Conservation (phyloP, 768 basidiomycete species). For the Lactarius hengduanensis region DNA sequence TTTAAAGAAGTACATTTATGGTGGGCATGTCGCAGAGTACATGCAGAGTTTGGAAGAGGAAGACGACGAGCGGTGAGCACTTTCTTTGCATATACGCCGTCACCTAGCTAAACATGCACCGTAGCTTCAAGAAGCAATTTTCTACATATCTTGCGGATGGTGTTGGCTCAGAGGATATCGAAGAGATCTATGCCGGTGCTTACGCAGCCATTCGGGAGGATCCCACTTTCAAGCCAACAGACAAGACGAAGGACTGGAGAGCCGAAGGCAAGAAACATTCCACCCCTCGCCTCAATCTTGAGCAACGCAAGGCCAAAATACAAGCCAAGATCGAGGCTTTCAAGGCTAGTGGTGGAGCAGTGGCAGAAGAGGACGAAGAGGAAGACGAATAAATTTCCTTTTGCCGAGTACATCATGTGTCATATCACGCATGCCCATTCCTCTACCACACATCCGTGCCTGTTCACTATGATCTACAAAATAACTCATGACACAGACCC, state of each 20-base stretch:
- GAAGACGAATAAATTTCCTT: constrained; percentile 38
- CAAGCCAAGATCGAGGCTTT: constrained; percentile 88
- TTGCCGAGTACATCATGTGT: constrained; percentile 5
- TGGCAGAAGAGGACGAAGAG: constrained; percentile 50
- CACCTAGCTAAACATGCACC: constrained; percentile 19
- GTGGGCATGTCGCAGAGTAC: constrained; percentile 98
- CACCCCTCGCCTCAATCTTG: constrained; percentile 64
- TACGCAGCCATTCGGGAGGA: constrained; percentile 96
- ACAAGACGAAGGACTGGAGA: constrained; percentile 92
- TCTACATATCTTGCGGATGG: constrained; percentile 93
- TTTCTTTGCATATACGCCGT: background rate
- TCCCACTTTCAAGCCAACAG: constrained; percentile 84
- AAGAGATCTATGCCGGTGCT: constrained; percentile 91
- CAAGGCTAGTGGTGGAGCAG: constrained; percentile 58
- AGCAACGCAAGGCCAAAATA: constrained; percentile 77
- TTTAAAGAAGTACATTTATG: constrained; percentile 96
- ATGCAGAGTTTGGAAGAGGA: constrained; percentile 99
- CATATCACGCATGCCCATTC: background rate
- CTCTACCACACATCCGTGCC: constrained; percentile 1
- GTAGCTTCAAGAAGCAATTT: constrained; percentile 97
- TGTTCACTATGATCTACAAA: background rate
- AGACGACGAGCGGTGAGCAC: constrained; percentile 86
- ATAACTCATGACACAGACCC: background rate
- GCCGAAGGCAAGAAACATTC: constrained; percentile 75
- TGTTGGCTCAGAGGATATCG: constrained; percentile 93